Evolutionary conservation across 2,329 filamentous ascomycete genomes (phyloP).

Genomic region (Aspergillus neoniger): DNA sequence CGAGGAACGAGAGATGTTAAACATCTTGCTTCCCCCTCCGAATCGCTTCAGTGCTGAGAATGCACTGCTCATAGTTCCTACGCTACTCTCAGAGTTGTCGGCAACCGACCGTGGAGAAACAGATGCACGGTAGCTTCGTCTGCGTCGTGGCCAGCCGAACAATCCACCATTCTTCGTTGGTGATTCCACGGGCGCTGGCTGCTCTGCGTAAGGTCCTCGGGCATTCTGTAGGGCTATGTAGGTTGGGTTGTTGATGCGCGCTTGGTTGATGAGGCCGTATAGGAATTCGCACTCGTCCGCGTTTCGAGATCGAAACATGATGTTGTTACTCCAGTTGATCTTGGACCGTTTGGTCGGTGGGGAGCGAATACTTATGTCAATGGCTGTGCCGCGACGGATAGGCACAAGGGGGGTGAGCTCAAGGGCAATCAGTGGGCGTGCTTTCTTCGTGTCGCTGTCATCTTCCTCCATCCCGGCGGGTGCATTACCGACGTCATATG

Average conservation of each 20-base stretch:
- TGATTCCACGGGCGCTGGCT: conserved; percentile 52
- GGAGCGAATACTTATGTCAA: conserved; percentile 92
- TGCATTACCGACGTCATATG: conserved; percentile 57
- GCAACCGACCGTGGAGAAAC: conserved; percentile 58
- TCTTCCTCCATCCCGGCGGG: conserved; percentile 22
- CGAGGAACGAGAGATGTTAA: conserved; percentile 81
- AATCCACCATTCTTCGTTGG: conserved; percentile 43
- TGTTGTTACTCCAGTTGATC: conserved; percentile 71
- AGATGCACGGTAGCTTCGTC: conserved; percentile 59
- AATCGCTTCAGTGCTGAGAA: conserved; percentile 77
- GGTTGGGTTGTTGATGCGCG: conserved; percentile 88
- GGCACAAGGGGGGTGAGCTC: conserved; percentile 90
- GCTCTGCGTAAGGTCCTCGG: conserved; percentile 61
- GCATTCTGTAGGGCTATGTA: conserved; percentile 78
- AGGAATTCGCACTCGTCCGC: conserved; percentile 76
- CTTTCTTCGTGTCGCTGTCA: conserved; percentile 21
- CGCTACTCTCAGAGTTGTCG: conserved; percentile 71
- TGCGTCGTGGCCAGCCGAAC: conserved; percentile 55
- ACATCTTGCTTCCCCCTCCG: conserved; percentile 69
- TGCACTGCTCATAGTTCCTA: conserved; percentile 74
- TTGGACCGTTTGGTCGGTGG: conserved; percentile 73
- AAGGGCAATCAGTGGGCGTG: conserved; percentile 64
- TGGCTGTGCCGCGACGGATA: conserved; percentile 82
- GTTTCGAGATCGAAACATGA: conserved; percentile 84
- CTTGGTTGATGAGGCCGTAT: conserved; percentile 83